These are phyloP conservation scores for Lactuca saligna DNA, from an alignment of 129 eudicot genomes.

Conservation along the genomic window DNA sequence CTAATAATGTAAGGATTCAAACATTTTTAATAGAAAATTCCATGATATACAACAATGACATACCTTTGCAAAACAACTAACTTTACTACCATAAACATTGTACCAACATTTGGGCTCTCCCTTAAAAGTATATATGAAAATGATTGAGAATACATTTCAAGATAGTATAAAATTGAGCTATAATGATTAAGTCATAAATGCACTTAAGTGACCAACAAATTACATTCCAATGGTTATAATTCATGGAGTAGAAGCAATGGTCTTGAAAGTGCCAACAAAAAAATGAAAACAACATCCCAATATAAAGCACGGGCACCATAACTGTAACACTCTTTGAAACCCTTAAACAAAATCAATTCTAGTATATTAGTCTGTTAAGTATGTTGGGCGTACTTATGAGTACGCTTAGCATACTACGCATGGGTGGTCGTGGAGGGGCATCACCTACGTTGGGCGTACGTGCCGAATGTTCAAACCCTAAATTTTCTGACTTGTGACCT, in stretches of 20 bases:
- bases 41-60: conserved; percentile 2
- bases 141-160: conserved; percentile 1
- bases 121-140: conserved; percentile 52
- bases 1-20: background rate
- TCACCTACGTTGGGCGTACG: no score
- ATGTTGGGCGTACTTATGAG: no score
- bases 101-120: conserved; percentile 99
- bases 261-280: conserved; percentile 99
- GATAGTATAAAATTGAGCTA: background rate
- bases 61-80: conserved; percentile 94
- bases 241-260: conserved; percentile 97
- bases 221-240: conserved; percentile 95
- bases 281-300: conserved; percentile 97
- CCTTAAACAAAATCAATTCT: no score
- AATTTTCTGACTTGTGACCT: no score
- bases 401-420: no score
- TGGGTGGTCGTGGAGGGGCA: no score
- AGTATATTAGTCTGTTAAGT: no score
- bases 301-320: conserved; percentile 98
- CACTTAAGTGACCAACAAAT: conserved; percentile 1
- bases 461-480: no score
- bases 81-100: conserved; percentile 90
- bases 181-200: background rate
- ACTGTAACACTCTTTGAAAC: no score
- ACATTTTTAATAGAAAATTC: background rate